phyloP scores from a whole-genome alignment of 768 basidiomycete species.

The Mycena capillaripes region DNA sequence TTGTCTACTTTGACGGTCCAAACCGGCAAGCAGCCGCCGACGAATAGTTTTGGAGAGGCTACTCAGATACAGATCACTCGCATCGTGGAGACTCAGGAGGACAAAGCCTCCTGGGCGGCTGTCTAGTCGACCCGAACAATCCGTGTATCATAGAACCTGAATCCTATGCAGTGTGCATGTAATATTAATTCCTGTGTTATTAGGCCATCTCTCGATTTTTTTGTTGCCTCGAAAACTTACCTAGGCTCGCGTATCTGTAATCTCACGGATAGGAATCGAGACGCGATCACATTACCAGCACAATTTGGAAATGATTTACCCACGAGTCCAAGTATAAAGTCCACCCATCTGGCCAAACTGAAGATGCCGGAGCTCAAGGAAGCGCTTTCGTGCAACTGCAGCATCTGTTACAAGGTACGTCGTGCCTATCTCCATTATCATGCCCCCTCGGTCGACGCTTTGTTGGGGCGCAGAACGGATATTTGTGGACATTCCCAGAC shows the following conservation, averaged over 20 bases:
- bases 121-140: too few relatives aligned
- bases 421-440: neutral
- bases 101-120: neutral
- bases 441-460: neutral
- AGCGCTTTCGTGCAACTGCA: constrained; percentile 15
- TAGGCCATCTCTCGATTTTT: too few relatives aligned
- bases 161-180: too few relatives aligned
- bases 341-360: too few relatives aligned
- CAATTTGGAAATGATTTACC: too few relatives aligned
- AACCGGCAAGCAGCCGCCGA: neutral
- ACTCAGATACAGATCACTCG: neutral
- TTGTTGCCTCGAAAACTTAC: too few relatives aligned
- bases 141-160: too few relatives aligned
- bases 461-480: constrained; percentile 23
- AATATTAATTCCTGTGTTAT: too few relatives aligned
- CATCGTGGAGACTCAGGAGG: neutral
- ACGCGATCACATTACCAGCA: too few relatives aligned
- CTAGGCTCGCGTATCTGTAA: too few relatives aligned
- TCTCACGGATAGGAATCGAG: too few relatives aligned
- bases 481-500: constrained; percentile 17
- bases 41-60: neutral
- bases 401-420: constrained; percentile 26
- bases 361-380: constrained; percentile 23
- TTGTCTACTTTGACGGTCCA: neutral
- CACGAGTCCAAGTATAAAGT: too few relatives aligned